Evolutionary conservation across 2,329 filamentous ascomycete species (phyloP).

Genomic region (Neopestalotiopsis clavispora): DNA sequence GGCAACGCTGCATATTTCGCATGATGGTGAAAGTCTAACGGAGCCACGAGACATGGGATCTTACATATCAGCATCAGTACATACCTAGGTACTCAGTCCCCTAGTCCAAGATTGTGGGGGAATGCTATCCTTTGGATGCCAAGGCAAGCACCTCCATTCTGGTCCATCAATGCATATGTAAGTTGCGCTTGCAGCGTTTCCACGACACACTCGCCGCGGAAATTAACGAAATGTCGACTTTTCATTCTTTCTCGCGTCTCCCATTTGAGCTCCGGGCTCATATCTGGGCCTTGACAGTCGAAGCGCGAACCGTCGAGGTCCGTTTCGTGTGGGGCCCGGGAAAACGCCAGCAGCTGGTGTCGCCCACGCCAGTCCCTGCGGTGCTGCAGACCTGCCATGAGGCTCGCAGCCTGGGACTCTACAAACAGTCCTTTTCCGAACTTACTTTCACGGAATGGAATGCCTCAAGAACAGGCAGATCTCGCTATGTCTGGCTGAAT

Average conservation of each 20-base stretch:
- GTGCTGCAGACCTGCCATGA: slow-evolving; percentile 25
- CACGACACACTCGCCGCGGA: too few species aligned
- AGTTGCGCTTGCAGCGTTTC: too few species aligned
- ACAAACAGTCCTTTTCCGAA: slow-evolving; percentile 22
- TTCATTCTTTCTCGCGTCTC: slow-evolving; percentile 12
- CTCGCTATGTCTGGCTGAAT: slow-evolving; percentile 26
- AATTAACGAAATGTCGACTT: background rate
- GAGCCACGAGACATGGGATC: too few species aligned
- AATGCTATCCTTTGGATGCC: too few species aligned
- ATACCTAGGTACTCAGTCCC: too few species aligned
- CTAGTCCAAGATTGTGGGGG: too few species aligned
- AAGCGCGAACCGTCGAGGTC: slow-evolving; percentile 20
- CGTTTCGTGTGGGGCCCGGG: slow-evolving; percentile 12
- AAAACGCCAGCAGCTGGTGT: slow-evolving; percentile 7
- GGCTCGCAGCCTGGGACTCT: slow-evolving; percentile 22
- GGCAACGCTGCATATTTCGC: too few species aligned
- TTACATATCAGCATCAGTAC: too few species aligned
- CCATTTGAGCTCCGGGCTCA: slow-evolving; percentile 5
- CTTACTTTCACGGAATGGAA: background rate
- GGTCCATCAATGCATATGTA: too few species aligned
- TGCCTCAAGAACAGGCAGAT: background rate
- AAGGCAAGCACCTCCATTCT: too few species aligned
- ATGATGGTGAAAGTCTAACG: too few species aligned
- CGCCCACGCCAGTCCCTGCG: slow-evolving; percentile 23
- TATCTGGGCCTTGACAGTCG: slow-evolving; percentile 14